Evolutionary conservation across 2,329 filamentous ascomycete genomes (phyloP).

Genomic region (Pseudogymnoascus sp.): DNA sequence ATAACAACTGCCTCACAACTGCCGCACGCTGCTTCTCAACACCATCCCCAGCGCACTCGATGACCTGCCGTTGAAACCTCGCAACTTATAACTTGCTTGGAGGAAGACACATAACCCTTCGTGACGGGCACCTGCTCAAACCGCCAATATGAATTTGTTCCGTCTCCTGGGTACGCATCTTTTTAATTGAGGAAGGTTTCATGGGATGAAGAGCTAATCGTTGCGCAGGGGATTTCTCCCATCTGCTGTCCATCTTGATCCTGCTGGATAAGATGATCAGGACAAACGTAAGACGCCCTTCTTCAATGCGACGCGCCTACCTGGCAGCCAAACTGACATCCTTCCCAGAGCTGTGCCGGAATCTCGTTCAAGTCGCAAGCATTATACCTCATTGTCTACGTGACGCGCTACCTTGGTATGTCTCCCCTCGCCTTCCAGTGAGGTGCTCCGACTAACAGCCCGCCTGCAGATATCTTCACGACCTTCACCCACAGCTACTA

Average conservation of each 20-base stretch:
- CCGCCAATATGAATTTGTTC: slow-evolving; percentile 59
- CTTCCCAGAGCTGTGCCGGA: slow-evolving; percentile 78
- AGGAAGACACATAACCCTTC: neutral
- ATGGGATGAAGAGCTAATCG: slow-evolving; percentile 7
- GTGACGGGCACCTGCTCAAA: slow-evolving; percentile 8
- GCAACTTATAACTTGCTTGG: neutral
- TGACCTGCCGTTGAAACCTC: slow-evolving; percentile 1
- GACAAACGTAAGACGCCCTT: slow-evolving; percentile 60
- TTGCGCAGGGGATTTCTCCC: slow-evolving; percentile 77
- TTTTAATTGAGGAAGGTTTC: neutral
- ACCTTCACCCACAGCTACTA: slow-evolving; percentile 66
- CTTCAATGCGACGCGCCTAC: neutral
- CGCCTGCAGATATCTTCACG: slow-evolving; percentile 68
- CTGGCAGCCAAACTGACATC: slow-evolving; percentile 17
- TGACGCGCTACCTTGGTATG: slow-evolving; percentile 82
- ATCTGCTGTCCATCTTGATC: slow-evolving; percentile 88
- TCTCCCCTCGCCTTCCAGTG: neutral
- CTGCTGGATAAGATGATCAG: slow-evolving; percentile 94
- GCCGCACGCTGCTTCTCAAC: neutral
- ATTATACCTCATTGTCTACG: slow-evolving; percentile 87
- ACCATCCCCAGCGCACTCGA: slow-evolving; percentile 3
- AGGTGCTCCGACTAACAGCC: neutral
- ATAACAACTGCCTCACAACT: slow-evolving; percentile 6
- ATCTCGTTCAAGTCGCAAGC: slow-evolving; percentile 99
- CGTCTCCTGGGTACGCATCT: slow-evolving; percentile 50